Percentiles rank a stretch among this genome's conserved stretches.
These are phyloP conservation scores for Lipomyces anomalus DNA, from an alignment of 805 yeast species.

Conservation along the genomic window DNA sequence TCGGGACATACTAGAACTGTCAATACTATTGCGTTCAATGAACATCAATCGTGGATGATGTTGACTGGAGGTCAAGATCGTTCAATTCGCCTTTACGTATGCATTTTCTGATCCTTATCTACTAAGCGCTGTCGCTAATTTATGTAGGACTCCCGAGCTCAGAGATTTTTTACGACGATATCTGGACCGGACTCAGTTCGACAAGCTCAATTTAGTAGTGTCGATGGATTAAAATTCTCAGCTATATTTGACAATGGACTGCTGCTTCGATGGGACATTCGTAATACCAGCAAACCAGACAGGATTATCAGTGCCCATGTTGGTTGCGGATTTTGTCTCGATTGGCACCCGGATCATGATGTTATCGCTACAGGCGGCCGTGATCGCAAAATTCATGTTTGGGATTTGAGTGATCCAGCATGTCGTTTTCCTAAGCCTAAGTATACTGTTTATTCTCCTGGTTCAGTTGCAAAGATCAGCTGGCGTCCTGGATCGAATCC, in stretches of 20 bases:
- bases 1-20: constrained; percentile 45
- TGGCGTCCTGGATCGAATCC: constrained; percentile 42
- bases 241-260: constrained; percentile 87
- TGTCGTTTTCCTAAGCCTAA: constrained; percentile 45
- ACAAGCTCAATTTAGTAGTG: constrained; percentile 51
- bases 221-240: constrained; percentile 53
- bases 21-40: constrained; percentile 60
- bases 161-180: constrained; percentile 46
- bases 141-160: too few relatives aligned
- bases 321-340: constrained; percentile 82
- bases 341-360: constrained; percentile 81
- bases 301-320: constrained; percentile 79
- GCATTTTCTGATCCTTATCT: too few relatives aligned
- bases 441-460: constrained; percentile 63
- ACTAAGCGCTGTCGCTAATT: too few relatives aligned
- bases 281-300: constrained; percentile 57
- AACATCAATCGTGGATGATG: constrained; percentile 50
- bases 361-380: constrained; percentile 88
- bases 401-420: constrained; percentile 47
- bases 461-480: constrained; percentile 68
- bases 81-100: constrained; percentile 55
- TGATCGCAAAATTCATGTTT: constrained; percentile 73
- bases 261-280: constrained; percentile 78
- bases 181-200: constrained; percentile 69
- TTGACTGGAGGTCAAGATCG: constrained; percentile 78